Percentiles rank a stretch among this genome's conserved stretches.
Conservation (phyloP, 2,329 filamentous ascomycete species). For the Zymoseptoria crescenta region DNA sequence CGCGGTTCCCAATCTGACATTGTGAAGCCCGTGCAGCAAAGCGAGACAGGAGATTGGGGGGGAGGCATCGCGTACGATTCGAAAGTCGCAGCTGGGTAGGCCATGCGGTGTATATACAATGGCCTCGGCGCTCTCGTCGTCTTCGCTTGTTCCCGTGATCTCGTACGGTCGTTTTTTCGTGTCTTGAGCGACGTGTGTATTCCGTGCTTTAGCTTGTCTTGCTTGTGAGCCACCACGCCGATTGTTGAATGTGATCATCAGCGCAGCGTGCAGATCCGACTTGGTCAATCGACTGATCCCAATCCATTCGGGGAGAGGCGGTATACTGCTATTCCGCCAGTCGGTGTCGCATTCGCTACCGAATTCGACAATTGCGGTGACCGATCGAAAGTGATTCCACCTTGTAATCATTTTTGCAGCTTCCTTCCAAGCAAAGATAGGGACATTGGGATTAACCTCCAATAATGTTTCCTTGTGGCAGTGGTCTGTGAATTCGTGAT, state of each 20-base stretch:
- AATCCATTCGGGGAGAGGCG: constrained; percentile 52
- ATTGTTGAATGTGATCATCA: constrained; percentile 50
- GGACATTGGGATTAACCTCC: constrained; percentile 46
- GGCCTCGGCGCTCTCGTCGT: constrained; percentile 42
- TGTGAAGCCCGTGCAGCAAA: constrained; percentile 57
- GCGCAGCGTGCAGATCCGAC: constrained; percentile 50
- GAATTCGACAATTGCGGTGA: constrained; percentile 46
- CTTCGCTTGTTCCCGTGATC: constrained; percentile 14
- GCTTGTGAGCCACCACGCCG: constrained; percentile 10
- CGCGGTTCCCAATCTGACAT: constrained; percentile 43
- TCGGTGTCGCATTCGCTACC: constrained; percentile 28
- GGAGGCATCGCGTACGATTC: constrained; percentile 35
- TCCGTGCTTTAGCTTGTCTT: not conserved
- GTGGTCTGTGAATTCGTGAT: constrained; percentile 62
- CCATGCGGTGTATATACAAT: constrained; percentile 60
- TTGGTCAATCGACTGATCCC: constrained; percentile 51
- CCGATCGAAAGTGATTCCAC: constrained; percentile 53
- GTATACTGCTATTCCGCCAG: constrained; percentile 40
- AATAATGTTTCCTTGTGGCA: constrained; percentile 55
- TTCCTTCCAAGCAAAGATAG: constrained; percentile 52
- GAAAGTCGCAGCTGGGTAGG: constrained; percentile 41
- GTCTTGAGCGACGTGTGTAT: constrained; percentile 22
- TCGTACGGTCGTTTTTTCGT: constrained; percentile 10
- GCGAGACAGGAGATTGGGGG: constrained; percentile 48
- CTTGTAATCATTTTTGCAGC: constrained; percentile 49